phyloP scores from a whole-genome alignment of 768 basidiomycete species.

The Lactarius trivialis region DNA sequence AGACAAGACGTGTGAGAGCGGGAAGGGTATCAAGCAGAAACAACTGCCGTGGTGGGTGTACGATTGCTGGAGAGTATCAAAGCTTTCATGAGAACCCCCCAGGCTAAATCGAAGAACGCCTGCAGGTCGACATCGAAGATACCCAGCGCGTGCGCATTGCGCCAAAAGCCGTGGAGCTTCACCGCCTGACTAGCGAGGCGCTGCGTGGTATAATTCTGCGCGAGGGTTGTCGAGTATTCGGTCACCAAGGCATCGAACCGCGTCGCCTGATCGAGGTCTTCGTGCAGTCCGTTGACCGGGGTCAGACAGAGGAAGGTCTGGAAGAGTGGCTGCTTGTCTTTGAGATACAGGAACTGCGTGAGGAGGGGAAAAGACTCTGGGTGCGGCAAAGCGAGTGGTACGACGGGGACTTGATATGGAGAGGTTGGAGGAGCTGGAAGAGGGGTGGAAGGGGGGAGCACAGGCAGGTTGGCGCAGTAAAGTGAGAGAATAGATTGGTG shows the following conservation, averaged over 20 bases:
- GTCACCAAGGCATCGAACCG: conserved; percentile 9
- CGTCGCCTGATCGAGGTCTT: conserved; percentile 8
- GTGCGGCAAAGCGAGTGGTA: conserved; percentile 55
- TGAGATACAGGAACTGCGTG: conserved; percentile 61
- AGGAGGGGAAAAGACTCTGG: conserved; percentile 56
- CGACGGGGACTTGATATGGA: conserved; percentile 45
- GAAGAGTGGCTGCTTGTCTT: conserved; percentile 45
- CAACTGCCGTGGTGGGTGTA: neutral
- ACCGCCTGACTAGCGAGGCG: conserved; percentile 34
- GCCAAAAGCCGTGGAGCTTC: conserved; percentile 43
- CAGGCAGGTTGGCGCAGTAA: conserved; percentile 58
- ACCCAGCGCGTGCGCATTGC: conserved; percentile 44
- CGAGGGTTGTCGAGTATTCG: conserved; percentile 23
- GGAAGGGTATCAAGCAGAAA: neutral
- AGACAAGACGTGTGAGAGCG: neutral
- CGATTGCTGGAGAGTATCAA: conserved; percentile 27
- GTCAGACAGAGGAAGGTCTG: conserved; percentile 34
- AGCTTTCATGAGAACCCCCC: conserved; percentile 42
- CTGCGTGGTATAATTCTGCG: conserved; percentile 27
- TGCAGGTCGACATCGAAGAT: conserved; percentile 44
- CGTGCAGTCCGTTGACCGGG: conserved; percentile 22
- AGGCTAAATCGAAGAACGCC: conserved; percentile 43
- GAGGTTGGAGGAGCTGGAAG: conserved; percentile 27
- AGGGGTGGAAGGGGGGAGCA: conserved; percentile 38
- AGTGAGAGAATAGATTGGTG: conserved; percentile 67